Evolutionary conservation across 2,329 filamentous ascomycete species (phyloP).

Genomic region (Venturia asperata): DNA sequence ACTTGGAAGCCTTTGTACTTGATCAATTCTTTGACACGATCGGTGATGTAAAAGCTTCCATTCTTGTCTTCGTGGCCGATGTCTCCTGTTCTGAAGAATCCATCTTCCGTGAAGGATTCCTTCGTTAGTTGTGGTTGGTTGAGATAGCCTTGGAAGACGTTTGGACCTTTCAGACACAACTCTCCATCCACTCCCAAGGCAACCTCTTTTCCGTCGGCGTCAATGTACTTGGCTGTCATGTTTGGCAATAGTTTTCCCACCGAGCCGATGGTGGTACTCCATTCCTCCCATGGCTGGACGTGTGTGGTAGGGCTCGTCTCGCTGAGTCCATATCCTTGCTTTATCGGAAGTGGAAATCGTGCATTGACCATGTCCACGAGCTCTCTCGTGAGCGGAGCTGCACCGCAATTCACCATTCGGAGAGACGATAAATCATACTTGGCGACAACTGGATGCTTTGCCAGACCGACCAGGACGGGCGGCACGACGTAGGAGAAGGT

Average conservation of each 20-base stretch:
- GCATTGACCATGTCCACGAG: conserved; percentile 69
- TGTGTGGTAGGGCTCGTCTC: conserved; percentile 79
- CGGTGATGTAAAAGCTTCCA: conserved; percentile 84
- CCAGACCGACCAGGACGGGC: conserved; percentile 71
- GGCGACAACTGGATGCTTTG: conserved; percentile 68
- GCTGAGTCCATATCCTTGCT: conserved; percentile 86
- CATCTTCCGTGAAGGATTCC: conserved; percentile 66
- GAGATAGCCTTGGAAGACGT: conserved; percentile 59
- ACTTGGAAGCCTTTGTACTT: conserved; percentile 66
- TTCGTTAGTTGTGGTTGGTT: conserved; percentile 65
- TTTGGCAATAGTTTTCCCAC: conserved; percentile 74
- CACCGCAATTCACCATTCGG: conserved; percentile 79
- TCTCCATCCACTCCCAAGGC: conserved; percentile 52
- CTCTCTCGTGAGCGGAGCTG: conserved; percentile 75
- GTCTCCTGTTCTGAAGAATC: conserved; percentile 61
- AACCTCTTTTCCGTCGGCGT: conserved; percentile 50
- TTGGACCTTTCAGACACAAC: conserved; percentile 67
- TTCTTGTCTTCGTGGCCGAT: conserved; percentile 58
- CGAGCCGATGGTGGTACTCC: conserved; percentile 67
- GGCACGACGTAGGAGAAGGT: conserved; percentile 79
- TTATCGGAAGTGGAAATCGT: conserved; percentile 69
- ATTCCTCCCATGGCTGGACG: conserved; percentile 56
- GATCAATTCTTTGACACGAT: conserved; percentile 51
- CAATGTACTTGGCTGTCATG: conserved; percentile 73
- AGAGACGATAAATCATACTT: conserved; percentile 75